phyloP scores from a whole-genome alignment of 441 rosid genomes.

The Mallotus repandus region DNA sequence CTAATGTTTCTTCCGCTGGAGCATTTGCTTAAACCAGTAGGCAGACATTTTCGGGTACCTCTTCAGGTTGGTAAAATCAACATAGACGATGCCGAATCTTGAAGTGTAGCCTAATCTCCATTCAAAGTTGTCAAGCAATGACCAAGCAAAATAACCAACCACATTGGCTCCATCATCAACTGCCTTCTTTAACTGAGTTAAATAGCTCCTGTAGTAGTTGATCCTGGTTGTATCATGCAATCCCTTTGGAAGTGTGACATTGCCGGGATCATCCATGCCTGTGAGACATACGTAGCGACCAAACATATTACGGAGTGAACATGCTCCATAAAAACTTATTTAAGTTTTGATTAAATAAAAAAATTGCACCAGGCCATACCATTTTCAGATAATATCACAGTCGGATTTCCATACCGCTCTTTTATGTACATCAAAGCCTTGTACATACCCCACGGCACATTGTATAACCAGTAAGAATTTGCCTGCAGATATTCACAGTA shows the following conservation, averaged over 20 bases:
- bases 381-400: slow-evolving; percentile 76
- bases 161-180: slow-evolving; percentile 80
- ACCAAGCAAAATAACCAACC: slow-evolving; percentile 88
- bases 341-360: neutral
- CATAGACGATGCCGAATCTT: slow-evolving; percentile 91
- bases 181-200: slow-evolving; percentile 82
- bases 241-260: slow-evolving; percentile 61
- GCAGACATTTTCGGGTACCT: slow-evolving; percentile 94
- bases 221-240: slow-evolving; percentile 77
- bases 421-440: slow-evolving; percentile 81
- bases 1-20: slow-evolving; percentile 38
- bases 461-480: slow-evolving; percentile 81
- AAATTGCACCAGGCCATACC: slow-evolving; percentile 36
- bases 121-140: slow-evolving; percentile 92
- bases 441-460: slow-evolving; percentile 95
- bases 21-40: slow-evolving; percentile 74
- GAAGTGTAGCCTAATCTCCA: slow-evolving; percentile 91
- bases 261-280: slow-evolving; percentile 96
- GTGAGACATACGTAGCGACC: neutral
- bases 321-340: neutral
- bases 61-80: slow-evolving; percentile 63
- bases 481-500: slow-evolving; percentile 43
- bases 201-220: slow-evolving; percentile 61
- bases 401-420: slow-evolving; percentile 82
- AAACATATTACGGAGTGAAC: neutral